Percentiles rank a stretch among this genome's conserved stretches.
Evolutionary conservation across 352 stramenopile genomes (phyloP).

Genomic region (Pythium monospermum): DNA sequence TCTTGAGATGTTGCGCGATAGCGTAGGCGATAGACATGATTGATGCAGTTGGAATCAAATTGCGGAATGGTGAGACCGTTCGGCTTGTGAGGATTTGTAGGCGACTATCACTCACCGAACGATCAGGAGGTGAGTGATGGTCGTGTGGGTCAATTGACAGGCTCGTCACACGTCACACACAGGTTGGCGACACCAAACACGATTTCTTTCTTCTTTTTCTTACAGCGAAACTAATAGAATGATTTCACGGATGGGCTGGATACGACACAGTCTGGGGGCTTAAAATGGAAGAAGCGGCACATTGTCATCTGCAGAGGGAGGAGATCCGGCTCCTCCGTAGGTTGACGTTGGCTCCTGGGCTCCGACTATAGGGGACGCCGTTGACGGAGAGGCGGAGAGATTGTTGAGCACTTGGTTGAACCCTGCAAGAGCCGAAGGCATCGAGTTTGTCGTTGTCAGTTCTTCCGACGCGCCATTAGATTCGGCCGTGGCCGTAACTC

Average conservation of each 20-base stretch:
- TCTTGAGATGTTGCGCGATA: constrained; percentile 5
- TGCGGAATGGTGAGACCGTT: no score
- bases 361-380: not conserved
- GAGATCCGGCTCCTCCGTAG: not conserved
- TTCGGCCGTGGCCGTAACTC: not conserved
- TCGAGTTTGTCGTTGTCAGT: no score
- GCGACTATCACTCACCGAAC: no score
- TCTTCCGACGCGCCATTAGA: not conserved
- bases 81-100: no score
- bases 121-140: no score
- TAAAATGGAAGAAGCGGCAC: constrained; percentile 3
- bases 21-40: constrained; percentile 20
- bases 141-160: no score
- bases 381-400: not conserved
- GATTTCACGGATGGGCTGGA: no score
- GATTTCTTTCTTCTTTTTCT: no score
- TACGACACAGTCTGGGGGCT: not conserved
- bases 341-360: not conserved
- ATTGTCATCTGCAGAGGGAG: not conserved
- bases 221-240: no score
- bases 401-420: constrained; percentile 6
- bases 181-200: no score
- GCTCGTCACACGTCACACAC: no score
- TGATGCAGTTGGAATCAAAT: no score
- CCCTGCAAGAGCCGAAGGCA: constrained; percentile 1